Conservation (phyloP, 345 rosid genomes). For the Pistacia atlantica region DNA sequence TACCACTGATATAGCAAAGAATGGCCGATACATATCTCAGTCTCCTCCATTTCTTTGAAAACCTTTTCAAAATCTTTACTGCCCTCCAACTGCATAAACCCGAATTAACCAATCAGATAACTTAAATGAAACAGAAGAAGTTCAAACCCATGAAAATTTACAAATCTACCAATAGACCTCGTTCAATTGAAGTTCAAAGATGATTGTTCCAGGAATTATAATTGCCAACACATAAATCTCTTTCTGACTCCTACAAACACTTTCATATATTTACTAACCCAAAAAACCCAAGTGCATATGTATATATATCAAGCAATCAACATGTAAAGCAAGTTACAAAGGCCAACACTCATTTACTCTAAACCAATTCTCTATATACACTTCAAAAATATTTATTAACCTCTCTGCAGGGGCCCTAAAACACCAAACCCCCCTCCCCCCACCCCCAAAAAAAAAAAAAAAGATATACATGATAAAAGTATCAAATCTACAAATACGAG, state of each 20-base stretch:
- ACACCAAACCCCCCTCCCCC: neutral
- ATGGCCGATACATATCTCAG: slow-evolving; percentile 44
- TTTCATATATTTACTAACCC: neutral
- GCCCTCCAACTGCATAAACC: slow-evolving; percentile 59
- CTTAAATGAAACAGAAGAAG: neutral
- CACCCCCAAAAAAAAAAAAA: too few relatives aligned
- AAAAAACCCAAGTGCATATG: too few relatives aligned
- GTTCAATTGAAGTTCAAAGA: neutral
- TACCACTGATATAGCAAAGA: slow-evolving; percentile 76
- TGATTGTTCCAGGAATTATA: neutral
- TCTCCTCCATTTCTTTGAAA: slow-evolving; percentile 62
- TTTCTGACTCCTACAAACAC: neutral
- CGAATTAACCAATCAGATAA: neutral
- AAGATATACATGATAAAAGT: too few relatives aligned
- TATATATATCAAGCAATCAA: too few relatives aligned
- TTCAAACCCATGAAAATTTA: neutral
- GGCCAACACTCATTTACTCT: neutral
- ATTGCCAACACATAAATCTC: neutral
- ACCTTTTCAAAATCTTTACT: slow-evolving; percentile 56
- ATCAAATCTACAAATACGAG: too few relatives aligned
- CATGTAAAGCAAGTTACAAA: neutral
- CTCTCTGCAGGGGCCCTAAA: too few relatives aligned
- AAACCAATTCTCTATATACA: neutral
- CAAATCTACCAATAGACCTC: neutral
- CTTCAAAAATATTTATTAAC: neutral